Conservation (phyloP, 495 filamentous ascomycete species). For the Penicillium egyptiacum region DNA sequence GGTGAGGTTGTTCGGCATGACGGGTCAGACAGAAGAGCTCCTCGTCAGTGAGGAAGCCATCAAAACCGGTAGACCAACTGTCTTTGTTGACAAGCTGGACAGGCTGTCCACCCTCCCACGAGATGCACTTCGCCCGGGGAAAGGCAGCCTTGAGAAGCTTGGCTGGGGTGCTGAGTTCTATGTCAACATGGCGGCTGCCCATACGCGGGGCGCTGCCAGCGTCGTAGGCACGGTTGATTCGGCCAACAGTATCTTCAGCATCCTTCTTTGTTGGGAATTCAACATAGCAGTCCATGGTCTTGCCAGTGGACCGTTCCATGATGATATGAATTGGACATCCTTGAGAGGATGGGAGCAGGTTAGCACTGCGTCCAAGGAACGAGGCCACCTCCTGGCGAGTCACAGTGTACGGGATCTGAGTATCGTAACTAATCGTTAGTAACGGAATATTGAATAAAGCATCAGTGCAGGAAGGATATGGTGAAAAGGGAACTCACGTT, state of each 20-base stretch:
- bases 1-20: constrained; percentile 65
- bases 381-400: constrained; percentile 67
- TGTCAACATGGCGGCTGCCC: constrained; percentile 63
- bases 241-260: constrained; percentile 47
- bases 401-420: constrained; percentile 67
- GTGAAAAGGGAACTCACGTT: constrained; percentile 41
- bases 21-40: constrained; percentile 67
- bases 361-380: constrained; percentile 65
- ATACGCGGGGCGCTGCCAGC: constrained; percentile 54
- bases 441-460: not conserved
- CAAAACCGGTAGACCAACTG: constrained; percentile 64
- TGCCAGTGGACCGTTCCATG: constrained; percentile 75
- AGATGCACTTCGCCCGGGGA: constrained; percentile 61
- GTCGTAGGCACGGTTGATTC: constrained; percentile 44
- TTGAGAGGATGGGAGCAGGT: constrained; percentile 20
- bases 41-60: constrained; percentile 67
- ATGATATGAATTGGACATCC: constrained; percentile 74
- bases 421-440: not conserved
- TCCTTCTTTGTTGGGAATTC: constrained; percentile 59
- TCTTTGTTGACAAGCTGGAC: constrained; percentile 40
- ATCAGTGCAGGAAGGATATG: not conserved
- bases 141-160: constrained; percentile 67
- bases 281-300: constrained; percentile 75
- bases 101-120: constrained; percentile 56
- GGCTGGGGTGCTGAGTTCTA: constrained; percentile 60